phyloP scores from a whole-genome alignment of 805 yeast species.

The Pichia californica region DNA sequence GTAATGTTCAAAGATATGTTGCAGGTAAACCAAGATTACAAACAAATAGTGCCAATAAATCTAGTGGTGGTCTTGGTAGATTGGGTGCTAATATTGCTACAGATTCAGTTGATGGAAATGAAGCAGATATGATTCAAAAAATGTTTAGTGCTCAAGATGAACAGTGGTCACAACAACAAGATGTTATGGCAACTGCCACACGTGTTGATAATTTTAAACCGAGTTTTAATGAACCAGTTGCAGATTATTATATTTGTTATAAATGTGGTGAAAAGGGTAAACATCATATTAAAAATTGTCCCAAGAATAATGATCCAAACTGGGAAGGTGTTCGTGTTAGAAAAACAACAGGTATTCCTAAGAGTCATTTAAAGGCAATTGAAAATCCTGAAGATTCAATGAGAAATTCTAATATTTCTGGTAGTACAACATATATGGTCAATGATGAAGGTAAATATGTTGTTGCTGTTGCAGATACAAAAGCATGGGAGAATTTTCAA shows the following conservation, averaged over 20 bases:
- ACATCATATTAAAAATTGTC: conserved; percentile 96
- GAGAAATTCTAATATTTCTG: conserved; percentile 42
- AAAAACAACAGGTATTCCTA: conserved; percentile 96
- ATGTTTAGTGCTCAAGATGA: conserved; percentile 93
- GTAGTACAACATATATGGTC: conserved; percentile 48
- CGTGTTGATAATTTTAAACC: conserved; percentile 41
- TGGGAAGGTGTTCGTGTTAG: conserved; percentile 89
- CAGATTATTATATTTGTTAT: conserved; percentile 94
- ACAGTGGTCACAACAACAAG: conserved; percentile 94
- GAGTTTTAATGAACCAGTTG: conserved; percentile 68
- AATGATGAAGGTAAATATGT: conserved; percentile 95
- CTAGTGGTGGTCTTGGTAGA: background rate
- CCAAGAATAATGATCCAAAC: conserved; percentile 85
- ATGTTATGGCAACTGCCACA: conserved; percentile 78
- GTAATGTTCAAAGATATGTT: conserved; percentile 64
- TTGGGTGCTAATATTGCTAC: conserved; percentile 26
- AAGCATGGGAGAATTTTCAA: conserved; percentile 85
- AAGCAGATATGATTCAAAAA: conserved; percentile 80
- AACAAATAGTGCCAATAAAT: conserved; percentile 12
- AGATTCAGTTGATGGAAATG: conserved; percentile 33
- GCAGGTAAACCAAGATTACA: conserved; percentile 59
- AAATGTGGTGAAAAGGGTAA: conserved; percentile 89
- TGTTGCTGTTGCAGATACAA: conserved; percentile 88
- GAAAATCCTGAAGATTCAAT: conserved; percentile 63
- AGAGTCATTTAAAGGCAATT: conserved; percentile 79